A percentile compares a stretch with the other conserved stretches of the same genome.
Evolutionary conservation across 768 basidiomycete species (phyloP).

Genomic region (Naganishia friedmannii): DNA sequence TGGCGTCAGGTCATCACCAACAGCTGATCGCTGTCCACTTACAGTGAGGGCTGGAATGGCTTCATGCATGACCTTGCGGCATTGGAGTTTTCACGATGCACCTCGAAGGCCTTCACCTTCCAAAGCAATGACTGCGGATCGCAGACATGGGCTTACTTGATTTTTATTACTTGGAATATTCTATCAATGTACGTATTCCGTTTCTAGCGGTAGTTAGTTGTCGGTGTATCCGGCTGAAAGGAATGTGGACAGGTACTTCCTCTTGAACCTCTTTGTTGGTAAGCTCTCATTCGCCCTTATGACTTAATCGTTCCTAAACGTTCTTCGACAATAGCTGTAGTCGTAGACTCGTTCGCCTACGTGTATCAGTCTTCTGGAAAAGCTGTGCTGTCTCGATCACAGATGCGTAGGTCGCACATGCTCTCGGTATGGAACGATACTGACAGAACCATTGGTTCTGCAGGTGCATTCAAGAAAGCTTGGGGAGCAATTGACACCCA

Average conservation of each 20-base stretch:
- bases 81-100: conserved; percentile 75
- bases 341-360: conserved; percentile 93
- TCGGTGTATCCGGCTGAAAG: too few species aligned
- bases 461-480: conserved; percentile 76
- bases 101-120: conserved; percentile 57
- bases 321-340: conserved; percentile 59
- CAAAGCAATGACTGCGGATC: conserved; percentile 82
- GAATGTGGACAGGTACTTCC: too few species aligned
- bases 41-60: conserved; percentile 90
- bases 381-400: conserved; percentile 74
- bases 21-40: conserved; percentile 20
- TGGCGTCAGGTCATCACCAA: background rate
- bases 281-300: conserved; percentile 33
- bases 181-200: conserved; percentile 97
- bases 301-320: conserved; percentile 2
- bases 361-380: conserved; percentile 83
- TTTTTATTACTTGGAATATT: conserved; percentile 94
- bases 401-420: conserved; percentile 63
- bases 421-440: background rate
- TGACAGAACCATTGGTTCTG: background rate
- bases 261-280: conserved; percentile 94
- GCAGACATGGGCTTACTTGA: conserved; percentile 70
- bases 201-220: too few species aligned
- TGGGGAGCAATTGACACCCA: conserved; percentile 82
- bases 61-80: conserved; percentile 92